Conservation (phyloP, 495 filamentous ascomycete genomes). For the Echria macrotheca region DNA sequence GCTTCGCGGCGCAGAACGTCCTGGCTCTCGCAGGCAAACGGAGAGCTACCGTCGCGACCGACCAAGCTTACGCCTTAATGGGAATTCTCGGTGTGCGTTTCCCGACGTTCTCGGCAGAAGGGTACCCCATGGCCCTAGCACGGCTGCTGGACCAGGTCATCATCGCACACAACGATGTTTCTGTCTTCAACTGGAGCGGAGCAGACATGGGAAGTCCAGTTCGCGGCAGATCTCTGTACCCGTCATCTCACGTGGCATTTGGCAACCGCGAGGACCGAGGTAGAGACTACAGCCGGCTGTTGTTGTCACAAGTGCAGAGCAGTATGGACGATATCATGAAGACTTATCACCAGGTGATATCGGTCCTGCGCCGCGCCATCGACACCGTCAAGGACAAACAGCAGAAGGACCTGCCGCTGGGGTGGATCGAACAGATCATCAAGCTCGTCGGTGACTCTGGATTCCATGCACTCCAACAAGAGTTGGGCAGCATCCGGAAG, state of each 20-base stretch:
- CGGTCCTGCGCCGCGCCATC: constrained; percentile 25
- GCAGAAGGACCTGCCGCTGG: constrained; percentile 25
- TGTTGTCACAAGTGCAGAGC: constrained; percentile 20
- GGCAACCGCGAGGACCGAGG: constrained; percentile 19
- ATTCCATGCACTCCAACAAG: constrained; percentile 22
- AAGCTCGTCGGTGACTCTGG: constrained; percentile 17
- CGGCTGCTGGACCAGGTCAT: constrained; percentile 35
- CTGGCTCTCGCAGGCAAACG: constrained; percentile 28
- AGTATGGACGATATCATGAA: constrained; percentile 24
- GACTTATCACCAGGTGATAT: constrained; percentile 22
- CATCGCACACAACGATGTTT: constrained; percentile 35
- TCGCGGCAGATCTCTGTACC: constrained; percentile 34
- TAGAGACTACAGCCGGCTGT: constrained; percentile 22
- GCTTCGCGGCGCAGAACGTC: constrained; percentile 28
- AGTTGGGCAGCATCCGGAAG: constrained; percentile 28
- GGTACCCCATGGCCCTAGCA: constrained; percentile 31
- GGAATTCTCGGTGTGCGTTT: constrained; percentile 35
- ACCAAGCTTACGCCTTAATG: constrained; percentile 35
- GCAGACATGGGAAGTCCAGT: constrained; percentile 32
- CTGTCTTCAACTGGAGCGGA: constrained; percentile 39
- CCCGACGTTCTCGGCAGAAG: constrained; percentile 34
- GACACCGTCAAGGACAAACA: constrained; percentile 26
- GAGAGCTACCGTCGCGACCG: constrained; percentile 27
- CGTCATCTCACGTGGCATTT: constrained; percentile 28
- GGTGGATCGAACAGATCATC: constrained; percentile 27